These are phyloP conservation scores for Trichosporon sp. DNA, from an alignment of 1,284 basidiomycete species.

Conservation along the genomic window DNA sequence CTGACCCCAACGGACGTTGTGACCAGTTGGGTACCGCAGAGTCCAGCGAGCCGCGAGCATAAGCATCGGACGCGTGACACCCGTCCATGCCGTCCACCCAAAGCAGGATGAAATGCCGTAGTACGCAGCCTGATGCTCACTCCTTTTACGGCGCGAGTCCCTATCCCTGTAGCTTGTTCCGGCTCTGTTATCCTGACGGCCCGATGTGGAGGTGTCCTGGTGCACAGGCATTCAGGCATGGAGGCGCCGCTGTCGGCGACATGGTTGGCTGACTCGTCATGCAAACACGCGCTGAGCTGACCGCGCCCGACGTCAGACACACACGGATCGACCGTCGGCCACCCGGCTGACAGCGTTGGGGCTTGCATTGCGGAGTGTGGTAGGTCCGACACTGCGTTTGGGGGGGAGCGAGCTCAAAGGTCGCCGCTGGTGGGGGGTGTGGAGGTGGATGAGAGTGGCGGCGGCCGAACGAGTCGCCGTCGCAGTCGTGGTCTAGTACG, in stretches of 20 bases:
- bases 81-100: not conserved
- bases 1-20: no score
- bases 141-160: no score
- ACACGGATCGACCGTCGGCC: conserved; percentile 6
- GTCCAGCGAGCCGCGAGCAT: not conserved
- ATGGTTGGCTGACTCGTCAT: not conserved
- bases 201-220: not conserved
- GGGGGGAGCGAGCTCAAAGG: not conserved
- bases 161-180: not conserved
- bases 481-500: no score
- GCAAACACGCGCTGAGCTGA: not conserved
- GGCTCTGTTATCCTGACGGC: not conserved
- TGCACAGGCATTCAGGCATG: no score
- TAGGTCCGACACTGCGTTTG: not conserved
- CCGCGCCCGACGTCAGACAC: not conserved
- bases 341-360: not conserved
- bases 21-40: no score
- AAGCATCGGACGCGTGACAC: not conserved
- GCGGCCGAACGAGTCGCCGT: not conserved
- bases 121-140: not conserved
- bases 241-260: not conserved
- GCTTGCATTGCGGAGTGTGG: not conserved
- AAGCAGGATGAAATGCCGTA: not conserved
- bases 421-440: not conserved
- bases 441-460: not conserved